Conservation (phyloP, 352 stramenopile genomes). For the Pythium diclinum region DNA sequence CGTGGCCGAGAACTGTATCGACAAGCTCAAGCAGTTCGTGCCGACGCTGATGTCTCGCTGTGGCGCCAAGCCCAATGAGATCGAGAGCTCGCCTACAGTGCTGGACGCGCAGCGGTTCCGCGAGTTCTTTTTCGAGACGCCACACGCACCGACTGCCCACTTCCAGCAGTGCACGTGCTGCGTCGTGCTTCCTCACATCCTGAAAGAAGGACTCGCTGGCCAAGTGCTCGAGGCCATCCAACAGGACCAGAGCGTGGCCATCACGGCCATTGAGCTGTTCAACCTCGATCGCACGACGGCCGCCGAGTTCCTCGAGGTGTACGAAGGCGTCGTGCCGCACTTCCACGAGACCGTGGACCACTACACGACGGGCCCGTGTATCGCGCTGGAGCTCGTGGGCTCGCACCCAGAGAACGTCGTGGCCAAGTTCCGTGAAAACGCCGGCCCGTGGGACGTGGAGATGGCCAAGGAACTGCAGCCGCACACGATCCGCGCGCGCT, state of each 20-base stretch:
- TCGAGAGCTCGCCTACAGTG: constrained; percentile 50
- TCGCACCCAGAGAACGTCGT: constrained; percentile 52
- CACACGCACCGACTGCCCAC: constrained; percentile 57
- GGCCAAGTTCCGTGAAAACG: constrained; percentile 72
- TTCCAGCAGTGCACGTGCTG: constrained; percentile 91
- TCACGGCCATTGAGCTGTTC: constrained; percentile 90
- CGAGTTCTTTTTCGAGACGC: constrained; percentile 61
- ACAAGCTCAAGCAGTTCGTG: constrained; percentile 54
- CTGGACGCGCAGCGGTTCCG: constrained; percentile 55
- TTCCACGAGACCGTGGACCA: constrained; percentile 89
- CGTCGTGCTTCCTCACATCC: constrained; percentile 90
- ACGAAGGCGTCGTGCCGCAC: constrained; percentile 90
- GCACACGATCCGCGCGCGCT: constrained; percentile 86
- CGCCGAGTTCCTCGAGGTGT: constrained; percentile 91
- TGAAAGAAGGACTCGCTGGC: constrained; percentile 81
- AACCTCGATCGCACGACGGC: constrained; percentile 82
- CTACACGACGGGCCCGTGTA: constrained; percentile 82
- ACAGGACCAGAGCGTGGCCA: constrained; percentile 50
- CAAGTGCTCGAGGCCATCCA: constrained; percentile 86
- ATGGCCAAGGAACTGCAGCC: constrained; percentile 92
- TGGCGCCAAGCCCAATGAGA: constrained; percentile 36
- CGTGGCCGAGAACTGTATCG: constrained; percentile 67
- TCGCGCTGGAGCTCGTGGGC: constrained; percentile 88
- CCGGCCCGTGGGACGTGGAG: constrained; percentile 90
- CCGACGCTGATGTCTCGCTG: constrained; percentile 44